A percentile compares a stretch with the other conserved stretches of the same genome.
These are phyloP conservation scores for Diaporthe vexans DNA, from an alignment of 2,329 filamentous ascomycete species.

Conservation along the genomic window DNA sequence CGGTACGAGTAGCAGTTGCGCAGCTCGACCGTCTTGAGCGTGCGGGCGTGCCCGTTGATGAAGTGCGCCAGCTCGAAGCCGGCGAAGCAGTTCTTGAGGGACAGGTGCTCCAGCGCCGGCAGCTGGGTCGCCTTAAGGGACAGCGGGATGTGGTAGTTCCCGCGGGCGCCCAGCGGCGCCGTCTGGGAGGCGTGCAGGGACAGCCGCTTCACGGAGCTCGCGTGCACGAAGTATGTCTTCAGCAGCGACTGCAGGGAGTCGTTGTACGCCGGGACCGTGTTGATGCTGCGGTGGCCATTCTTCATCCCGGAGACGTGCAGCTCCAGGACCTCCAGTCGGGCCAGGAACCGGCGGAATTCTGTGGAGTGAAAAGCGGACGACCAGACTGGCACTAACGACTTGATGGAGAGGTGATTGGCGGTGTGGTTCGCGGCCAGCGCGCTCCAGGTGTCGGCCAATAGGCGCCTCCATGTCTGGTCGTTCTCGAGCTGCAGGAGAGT, in stretches of 20 bases:
- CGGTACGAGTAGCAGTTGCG: conserved; percentile 41
- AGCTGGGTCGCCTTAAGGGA: conserved; percentile 41
- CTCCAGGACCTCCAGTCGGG: conserved; percentile 36
- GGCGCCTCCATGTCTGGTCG: conserved; percentile 38
- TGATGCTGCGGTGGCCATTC: conserved; percentile 40
- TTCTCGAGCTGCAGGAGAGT: conserved; percentile 38
- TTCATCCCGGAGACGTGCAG: conserved; percentile 36
- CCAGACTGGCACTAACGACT: conserved; percentile 38
- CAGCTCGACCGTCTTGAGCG: conserved; percentile 37
- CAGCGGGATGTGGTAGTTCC: conserved; percentile 40
- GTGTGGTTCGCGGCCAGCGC: conserved; percentile 37
- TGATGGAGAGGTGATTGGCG: conserved; percentile 35
- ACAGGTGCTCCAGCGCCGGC: conserved; percentile 36
- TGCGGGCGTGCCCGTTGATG: conserved; percentile 37
- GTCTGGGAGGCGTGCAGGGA: conserved; percentile 40
- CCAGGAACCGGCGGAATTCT: conserved; percentile 32
- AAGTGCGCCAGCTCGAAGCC: conserved; percentile 42
- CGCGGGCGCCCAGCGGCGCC: conserved; percentile 39
- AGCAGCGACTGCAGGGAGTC: conserved; percentile 40
- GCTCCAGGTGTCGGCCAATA: conserved; percentile 39
- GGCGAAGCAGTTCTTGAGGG: conserved; percentile 40
- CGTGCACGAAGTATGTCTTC: conserved; percentile 41
- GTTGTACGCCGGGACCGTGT: conserved; percentile 40
- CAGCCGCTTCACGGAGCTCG: conserved; percentile 33
- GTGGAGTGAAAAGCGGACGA: conserved; percentile 37